Evolutionary conservation across 257 asterid genomes (phyloP).

Genomic region (Verbena officinalis): DNA sequence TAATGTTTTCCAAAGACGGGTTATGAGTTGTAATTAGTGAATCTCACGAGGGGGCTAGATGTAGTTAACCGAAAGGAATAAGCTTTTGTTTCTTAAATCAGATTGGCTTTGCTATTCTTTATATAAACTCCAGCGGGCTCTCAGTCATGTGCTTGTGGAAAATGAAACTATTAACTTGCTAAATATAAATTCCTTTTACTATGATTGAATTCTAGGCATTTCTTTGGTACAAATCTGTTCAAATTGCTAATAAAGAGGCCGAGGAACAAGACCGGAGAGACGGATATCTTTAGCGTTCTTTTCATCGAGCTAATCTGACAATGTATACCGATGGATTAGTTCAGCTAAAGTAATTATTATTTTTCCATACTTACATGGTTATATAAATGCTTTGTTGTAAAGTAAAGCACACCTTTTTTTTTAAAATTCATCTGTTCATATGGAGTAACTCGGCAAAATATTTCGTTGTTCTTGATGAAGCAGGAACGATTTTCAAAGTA

Average conservation of each 20-base stretch:
- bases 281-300: conserved; percentile 58
- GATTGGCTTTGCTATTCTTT: conserved; percentile 19
- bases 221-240: conserved; percentile 94
- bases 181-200: background rate
- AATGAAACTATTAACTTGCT: background rate
- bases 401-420: conserved; percentile 1
- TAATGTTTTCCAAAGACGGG: no score
- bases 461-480: background rate
- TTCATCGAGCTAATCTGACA: background rate
- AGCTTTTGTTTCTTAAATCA: conserved; percentile 1
- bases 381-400: conserved; percentile 17
- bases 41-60: no score
- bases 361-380: conserved; percentile 19
- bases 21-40: no score
- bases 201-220: conserved; percentile 60
- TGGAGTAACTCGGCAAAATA: background rate
- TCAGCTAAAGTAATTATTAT: background rate
- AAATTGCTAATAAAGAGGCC: conserved; percentile 90
- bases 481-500: no score
- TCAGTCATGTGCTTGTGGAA: background rate
- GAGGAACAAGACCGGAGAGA: conserved; percentile 95
- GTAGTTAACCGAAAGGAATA: no score
- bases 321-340: conserved; percentile 21
- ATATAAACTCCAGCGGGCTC: background rate
- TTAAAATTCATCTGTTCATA: conserved; percentile 9